phyloP scores from a whole-genome alignment of 441 rosid genomes.

The Jatropha multifida region DNA sequence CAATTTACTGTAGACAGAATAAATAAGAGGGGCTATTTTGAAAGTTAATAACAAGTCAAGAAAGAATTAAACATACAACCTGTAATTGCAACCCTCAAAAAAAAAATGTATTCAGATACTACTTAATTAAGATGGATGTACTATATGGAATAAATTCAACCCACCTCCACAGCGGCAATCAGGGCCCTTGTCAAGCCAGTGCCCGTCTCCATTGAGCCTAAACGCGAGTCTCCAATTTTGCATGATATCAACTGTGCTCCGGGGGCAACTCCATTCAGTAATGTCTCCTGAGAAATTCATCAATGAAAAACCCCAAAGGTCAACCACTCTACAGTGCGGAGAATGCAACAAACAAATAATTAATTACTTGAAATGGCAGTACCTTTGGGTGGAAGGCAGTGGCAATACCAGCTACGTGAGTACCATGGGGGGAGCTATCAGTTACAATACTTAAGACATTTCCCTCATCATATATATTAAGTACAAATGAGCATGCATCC shows the following conservation, averaged over 20 bases:
- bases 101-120: not conserved
- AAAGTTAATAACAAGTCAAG: not conserved
- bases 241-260: conserved; percentile 97
- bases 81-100: not conserved
- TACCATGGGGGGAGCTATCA: conserved; percentile 94
- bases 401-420: conserved; percentile 99
- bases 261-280: conserved; percentile 96
- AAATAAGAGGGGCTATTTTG: not conserved
- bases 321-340: conserved; percentile 23
- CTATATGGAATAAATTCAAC: conserved; percentile 9
- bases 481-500: conserved; percentile 90
- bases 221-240: conserved; percentile 94
- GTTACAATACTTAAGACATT: conserved; percentile 88
- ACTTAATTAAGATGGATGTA: not conserved
- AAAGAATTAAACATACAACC: not conserved
- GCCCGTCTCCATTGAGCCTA: conserved; percentile 98
- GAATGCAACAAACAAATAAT: conserved; percentile 19
- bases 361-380: conserved; percentile 22
- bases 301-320: conserved; percentile 24
- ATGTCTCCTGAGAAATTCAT: conserved; percentile 56
- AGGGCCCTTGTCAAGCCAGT: conserved; percentile 95
- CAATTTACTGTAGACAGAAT: not conserved
- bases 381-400: conserved; percentile 95
- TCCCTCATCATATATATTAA: conserved; percentile 82
- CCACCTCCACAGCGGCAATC: conserved; percentile 94